A percentile compares a stretch with the other conserved stretches of the same genome.
Evolutionary conservation across 306 rosid genomes (phyloP).

Genomic region (Fagus sylvatica): DNA sequence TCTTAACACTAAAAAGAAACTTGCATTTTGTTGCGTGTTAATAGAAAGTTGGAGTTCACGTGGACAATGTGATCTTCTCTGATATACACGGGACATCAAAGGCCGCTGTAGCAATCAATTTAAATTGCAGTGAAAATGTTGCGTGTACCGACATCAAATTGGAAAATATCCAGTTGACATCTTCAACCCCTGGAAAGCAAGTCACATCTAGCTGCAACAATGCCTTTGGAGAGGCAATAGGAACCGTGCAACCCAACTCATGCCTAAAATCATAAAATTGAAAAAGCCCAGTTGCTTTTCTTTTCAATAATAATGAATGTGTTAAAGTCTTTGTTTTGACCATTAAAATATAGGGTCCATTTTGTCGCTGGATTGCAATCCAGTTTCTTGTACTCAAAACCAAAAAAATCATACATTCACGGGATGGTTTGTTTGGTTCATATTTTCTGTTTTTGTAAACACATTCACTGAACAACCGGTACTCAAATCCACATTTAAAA

Average conservation of each 20-base stretch:
- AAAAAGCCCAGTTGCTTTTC: neutral
- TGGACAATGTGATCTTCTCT: neutral
- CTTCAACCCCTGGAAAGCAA: neutral
- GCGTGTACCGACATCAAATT: slow-evolving; percentile 15
- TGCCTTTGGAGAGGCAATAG: slow-evolving; percentile 4
- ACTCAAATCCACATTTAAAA: no score
- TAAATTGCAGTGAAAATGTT: slow-evolving; percentile 5
- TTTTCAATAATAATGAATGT: no score
- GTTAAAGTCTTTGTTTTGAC: no score
- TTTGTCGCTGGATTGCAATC: no score
- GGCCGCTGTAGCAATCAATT: slow-evolving; percentile 3
- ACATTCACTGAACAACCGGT: no score
- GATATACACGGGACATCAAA: slow-evolving; percentile 2
- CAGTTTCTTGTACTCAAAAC: no score
- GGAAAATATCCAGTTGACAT: neutral
- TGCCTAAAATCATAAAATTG: neutral
- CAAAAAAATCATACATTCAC: no score
- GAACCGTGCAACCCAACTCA: neutral
- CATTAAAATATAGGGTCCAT: no score
- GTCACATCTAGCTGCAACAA: slow-evolving; percentile 13
- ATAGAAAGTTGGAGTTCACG: slow-evolving; percentile 1
- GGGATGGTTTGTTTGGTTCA: no score
- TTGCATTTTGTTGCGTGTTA: no score
- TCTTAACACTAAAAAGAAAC: no score
- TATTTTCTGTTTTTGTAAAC: no score